phyloP scores from a whole-genome alignment of 176 grass and related monocot genomes.

The Microstegium vimineum region DNA sequence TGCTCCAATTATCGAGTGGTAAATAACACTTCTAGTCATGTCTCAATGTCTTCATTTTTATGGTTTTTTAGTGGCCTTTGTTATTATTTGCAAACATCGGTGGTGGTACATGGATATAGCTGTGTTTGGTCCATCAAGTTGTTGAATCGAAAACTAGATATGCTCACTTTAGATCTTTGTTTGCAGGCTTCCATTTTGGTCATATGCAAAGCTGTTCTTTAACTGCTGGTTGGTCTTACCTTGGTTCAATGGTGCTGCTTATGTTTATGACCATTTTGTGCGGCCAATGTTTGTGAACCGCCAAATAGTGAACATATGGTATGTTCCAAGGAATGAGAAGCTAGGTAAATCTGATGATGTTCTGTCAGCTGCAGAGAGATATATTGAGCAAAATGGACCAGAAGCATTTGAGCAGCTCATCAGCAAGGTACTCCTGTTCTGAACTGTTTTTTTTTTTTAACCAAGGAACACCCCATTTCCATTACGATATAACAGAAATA shows the following conservation, averaged over 20 bases:
- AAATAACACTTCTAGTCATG: not conserved
- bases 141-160: not conserved
- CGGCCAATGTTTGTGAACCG: constrained; percentile 73
- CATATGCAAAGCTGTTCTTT: constrained; percentile 89
- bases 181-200: constrained; percentile 94
- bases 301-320: constrained; percentile 81
- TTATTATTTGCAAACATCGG: not conserved
- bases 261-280: constrained; percentile 93
- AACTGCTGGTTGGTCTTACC: constrained; percentile 96
- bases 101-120: not conserved
- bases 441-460: not conserved
- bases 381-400: constrained; percentile 81
- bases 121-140: not conserved
- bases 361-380: constrained; percentile 84
- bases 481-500: not conserved
- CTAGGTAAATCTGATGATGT: constrained; percentile 71
- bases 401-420: constrained; percentile 92
- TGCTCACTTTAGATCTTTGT: constrained; percentile 9
- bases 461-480: not conserved
- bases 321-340: constrained; percentile 56
- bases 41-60: not conserved
- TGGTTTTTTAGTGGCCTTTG: not conserved
- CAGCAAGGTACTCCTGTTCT: constrained; percentile 65
- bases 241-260: constrained; percentile 81
- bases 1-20: constrained; percentile 79